phyloP scores from a whole-genome alignment of 129 eudicot genomes.

The Lactuca sativa region DNA sequence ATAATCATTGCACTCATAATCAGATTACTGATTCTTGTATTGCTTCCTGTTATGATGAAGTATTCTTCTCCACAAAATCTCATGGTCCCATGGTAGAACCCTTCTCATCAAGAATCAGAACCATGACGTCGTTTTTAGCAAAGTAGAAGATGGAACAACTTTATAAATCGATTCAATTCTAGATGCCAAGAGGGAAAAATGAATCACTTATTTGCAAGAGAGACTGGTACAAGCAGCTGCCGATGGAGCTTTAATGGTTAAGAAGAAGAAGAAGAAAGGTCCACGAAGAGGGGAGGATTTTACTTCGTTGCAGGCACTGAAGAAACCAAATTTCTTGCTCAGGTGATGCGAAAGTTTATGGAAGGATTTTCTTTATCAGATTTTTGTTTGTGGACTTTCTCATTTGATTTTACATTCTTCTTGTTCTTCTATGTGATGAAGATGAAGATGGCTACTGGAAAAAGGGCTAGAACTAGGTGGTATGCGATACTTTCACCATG shows the following conservation, averaged over 20 bases:
- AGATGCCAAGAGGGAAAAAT: conserved; percentile 42
- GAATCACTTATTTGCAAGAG: conserved; percentile 59
- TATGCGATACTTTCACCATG: no score
- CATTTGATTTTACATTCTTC: no score
- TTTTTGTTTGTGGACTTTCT: no score
- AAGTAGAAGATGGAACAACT: conserved; percentile 51
- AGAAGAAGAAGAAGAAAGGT: conserved; percentile 46
- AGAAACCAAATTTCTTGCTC: conserved; percentile 70
- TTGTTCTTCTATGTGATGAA: no score
- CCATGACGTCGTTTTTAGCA: conserved; percentile 48
- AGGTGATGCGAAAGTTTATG: conserved; percentile 14
- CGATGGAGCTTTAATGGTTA: conserved; percentile 62
- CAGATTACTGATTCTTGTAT: conserved; percentile 44
- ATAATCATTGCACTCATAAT: conserved; percentile 36
- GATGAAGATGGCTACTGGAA: no score
- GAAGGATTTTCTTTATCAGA: no score
- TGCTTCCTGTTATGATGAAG: conserved; percentile 54
- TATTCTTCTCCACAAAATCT: conserved; percentile 37
- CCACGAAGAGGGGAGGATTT: conserved; percentile 76
- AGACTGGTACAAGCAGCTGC: conserved; percentile 62
- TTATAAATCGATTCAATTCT: conserved; percentile 39
- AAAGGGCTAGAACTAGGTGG: no score
- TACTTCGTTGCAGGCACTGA: conserved; percentile 61
- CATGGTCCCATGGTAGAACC: conserved; percentile 37
- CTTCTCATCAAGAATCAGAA: conserved; percentile 42